Base-by-base conservation (phyloP, 1,139 yeast species). In the Taphrina deformans region DNA sequence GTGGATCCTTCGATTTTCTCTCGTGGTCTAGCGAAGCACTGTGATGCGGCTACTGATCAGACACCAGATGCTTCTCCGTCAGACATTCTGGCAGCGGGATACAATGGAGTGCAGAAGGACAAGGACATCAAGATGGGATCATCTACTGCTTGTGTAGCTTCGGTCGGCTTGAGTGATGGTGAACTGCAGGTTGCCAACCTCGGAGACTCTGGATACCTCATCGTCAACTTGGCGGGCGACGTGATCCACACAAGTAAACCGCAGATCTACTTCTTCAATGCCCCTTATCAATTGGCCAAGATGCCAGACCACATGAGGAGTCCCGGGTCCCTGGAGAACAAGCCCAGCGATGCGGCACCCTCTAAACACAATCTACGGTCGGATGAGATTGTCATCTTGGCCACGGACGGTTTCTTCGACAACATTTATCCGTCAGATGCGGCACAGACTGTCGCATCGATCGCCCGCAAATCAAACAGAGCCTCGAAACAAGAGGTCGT, bases 151-250 rank as follows among this genome's bases (percentile, higher is more conserved):
- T 89, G 96, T 72, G 82, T 89, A 60, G 98, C 97, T 12, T 40
- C 52, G 0, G 81, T 88, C 4, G 83, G 89, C 16, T 79, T 85
- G 1, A 80, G 78, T 31, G 75, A 81, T 18, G 85, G 85, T 7
- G 75, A 76, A 41, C 75, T 93, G 41, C 77, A 79, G 52, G 87
- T 90, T 0, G 88, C 95, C 2, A 93, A 68, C 72, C 77, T 93
- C 65, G 99, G 99, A 6, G 99, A 93, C 74, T 91, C 97, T 1
- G 95, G 97, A 87, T 89, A 91, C 75, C 92, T 96, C 27, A 83
- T 92, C 9, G 89, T 91, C 75, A 79, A 96, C 16, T 10, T 29
- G 69, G 79, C 85, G 65, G 83, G 82, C 70, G 79, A 83, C 70
- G 79, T 91, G 53, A 79, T 88, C 6, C 76, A 82, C 44, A 87